These are phyloP conservation scores for Ogataea methylovora DNA, from an alignment of 805 yeast species.

Conservation along the genomic window DNA sequence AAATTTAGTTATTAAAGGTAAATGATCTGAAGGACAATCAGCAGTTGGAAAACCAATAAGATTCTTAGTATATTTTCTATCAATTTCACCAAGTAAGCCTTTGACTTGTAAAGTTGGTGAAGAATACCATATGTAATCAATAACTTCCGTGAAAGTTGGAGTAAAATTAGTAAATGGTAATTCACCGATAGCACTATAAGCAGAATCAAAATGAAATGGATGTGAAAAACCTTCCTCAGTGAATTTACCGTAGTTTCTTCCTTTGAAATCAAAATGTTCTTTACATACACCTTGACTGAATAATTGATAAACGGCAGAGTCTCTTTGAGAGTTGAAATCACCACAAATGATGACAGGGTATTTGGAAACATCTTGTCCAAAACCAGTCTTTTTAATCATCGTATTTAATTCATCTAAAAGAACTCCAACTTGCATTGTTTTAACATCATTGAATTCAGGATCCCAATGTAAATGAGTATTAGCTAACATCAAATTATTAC, in stretches of 20 bases:
- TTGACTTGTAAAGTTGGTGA: conserved; percentile 73
- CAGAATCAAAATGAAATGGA: conserved; percentile 72
- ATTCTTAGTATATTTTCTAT: conserved; percentile 64
- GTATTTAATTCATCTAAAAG: conserved; percentile 79
- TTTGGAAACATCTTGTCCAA: conserved; percentile 26
- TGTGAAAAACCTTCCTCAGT: conserved; percentile 87
- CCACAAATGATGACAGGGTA: conserved; percentile 86
- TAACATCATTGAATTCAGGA: conserved; percentile 93
- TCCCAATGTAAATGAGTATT: conserved; percentile 99
- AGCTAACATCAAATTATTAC: conserved; percentile 65
- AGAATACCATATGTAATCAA: conserved; percentile 95
- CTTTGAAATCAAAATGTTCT: conserved; percentile 73
- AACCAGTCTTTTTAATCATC: conserved; percentile 38
- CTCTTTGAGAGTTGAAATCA: conserved; percentile 83
- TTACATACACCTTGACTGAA: conserved; percentile 76
- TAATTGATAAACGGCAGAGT: conserved; percentile 89
- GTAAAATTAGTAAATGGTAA: conserved; percentile 92
- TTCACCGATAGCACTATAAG: conserved; percentile 80
- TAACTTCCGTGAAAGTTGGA: conserved; percentile 86
- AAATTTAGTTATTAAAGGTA: conserved; percentile 77
- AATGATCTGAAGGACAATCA: conserved; percentile 90
- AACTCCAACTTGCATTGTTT: conserved; percentile 91
- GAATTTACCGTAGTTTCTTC: conserved; percentile 84
- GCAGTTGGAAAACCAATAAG: conserved; percentile 92
- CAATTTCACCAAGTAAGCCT: conserved; percentile 82